Percentiles rank a stretch among this genome's conserved stretches.
Conservation (phyloP, 2,329 filamentous ascomycete genomes). For the Cladosporium phlei region DNA sequence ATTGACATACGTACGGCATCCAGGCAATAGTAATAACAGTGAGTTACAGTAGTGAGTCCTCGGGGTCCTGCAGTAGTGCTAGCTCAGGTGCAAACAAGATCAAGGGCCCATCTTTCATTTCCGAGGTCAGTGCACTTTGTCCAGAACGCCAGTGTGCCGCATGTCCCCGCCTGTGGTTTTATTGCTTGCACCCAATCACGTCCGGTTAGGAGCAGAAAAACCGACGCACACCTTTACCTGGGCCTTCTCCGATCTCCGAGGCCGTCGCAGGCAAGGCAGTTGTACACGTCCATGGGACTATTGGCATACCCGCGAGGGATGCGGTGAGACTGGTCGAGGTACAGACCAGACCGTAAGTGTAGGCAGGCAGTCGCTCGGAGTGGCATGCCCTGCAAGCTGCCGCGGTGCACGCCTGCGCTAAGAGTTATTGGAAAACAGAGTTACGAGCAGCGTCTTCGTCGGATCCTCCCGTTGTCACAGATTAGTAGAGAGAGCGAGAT, state of each 20-base stretch:
- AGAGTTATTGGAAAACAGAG: conserved; percentile 11
- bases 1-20: neutral
- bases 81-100: neutral
- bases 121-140: conserved; percentile 12
- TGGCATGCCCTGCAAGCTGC: conserved; percentile 4
- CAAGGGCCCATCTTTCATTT: conserved; percentile 12
- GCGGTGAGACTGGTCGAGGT: neutral
- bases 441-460: conserved; percentile 9
- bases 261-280: neutral
- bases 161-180: conserved; percentile 9
- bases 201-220: too few species aligned
- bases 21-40: too few species aligned
- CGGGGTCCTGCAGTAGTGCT: conserved; percentile 2
- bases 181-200: conserved; percentile 6
- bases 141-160: conserved; percentile 11
- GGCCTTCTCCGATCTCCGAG: neutral
- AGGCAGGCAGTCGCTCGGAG: too few species aligned
- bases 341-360: too few species aligned
- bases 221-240: too few species aligned
- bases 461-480: conserved; percentile 13
- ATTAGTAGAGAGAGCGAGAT: conserved; percentile 12
- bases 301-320: neutral
- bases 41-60: too few species aligned
- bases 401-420: conserved; percentile 8
- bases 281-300: neutral